Evolutionary conservation across 352 stramenopile species (phyloP), one percentile per base, ranked within the genome.

Genomic region (Globisporangium viniferum): DNA sequence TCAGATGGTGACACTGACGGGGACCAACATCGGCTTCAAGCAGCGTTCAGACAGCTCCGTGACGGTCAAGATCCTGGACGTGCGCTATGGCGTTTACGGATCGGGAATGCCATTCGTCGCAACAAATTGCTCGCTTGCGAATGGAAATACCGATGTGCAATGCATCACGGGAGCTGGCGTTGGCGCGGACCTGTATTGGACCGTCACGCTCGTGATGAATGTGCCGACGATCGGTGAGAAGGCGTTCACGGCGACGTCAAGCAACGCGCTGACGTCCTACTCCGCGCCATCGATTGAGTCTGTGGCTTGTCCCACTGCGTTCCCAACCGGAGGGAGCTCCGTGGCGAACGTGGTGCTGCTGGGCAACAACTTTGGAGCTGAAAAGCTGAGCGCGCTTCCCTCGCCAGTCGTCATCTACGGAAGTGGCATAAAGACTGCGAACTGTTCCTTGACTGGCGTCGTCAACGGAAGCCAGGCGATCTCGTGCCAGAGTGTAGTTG

Each of bases 21-120:
- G 79, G 4, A 72, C 73, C 41, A 87, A 90, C 56, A 79, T 90
- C 9, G 82, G 82, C 9, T 90, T 90, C 56, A 80, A 83, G 44
- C 79, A 88, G 62, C 78, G 79, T 9, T 53, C 61, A 1, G 78
- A 80, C 29, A 67, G 49, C 15, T 74, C 73, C 1, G 70, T 87
- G 33, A 36, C 57, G 1, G 76, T 87, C 55, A 77, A 77, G 46
- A 64, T 73, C 24, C 74, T 90, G 0, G 65, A 67, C 12, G 74
- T 90, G 2, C 68, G 71, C 3, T 90, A 88, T 62, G 77, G 76
- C 20, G 29, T 62, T 3, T 88, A 86, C 41, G 82, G 76, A 46
- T 74, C 70, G 14, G 72, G 68, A 3, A 27, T 66, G 1, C 74
- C 63, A 20, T 88, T 81, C 41, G 48, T 66, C 3, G 80, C 80